Evolutionary conservation across 1,284 basidiomycete species (phyloP).

Genomic region (Cryptococcus depauperatus): DNA sequence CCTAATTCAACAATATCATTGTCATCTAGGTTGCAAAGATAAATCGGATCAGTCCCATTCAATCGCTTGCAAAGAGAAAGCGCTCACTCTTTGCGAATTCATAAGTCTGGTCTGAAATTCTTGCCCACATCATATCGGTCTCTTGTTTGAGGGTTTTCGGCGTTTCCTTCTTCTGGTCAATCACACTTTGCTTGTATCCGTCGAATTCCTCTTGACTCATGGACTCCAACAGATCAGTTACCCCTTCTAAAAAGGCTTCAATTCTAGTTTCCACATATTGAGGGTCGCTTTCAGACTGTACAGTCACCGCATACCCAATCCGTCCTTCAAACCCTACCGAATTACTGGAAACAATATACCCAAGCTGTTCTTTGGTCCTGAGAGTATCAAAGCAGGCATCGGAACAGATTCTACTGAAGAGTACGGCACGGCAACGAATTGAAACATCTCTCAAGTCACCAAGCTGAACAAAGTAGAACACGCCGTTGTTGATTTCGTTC

Average conservation of each 20-base stretch:
- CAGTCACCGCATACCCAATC: conserved; percentile 73
- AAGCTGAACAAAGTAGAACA: conserved; percentile 71
- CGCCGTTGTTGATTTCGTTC: conserved; percentile 75
- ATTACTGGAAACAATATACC: conserved; percentile 69
- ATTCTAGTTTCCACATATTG: conserved; percentile 81
- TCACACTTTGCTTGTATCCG: conserved; percentile 58
- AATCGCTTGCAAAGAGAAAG: background rate
- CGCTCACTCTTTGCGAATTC: conserved; percentile 63
- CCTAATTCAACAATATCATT: conserved; percentile 60
- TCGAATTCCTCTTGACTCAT: conserved; percentile 59
- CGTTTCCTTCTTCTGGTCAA: conserved; percentile 62
- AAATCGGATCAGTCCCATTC: background rate
- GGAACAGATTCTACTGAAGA: conserved; percentile 61
- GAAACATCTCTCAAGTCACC: conserved; percentile 50
- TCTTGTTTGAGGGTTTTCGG: conserved; percentile 65
- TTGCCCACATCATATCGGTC: conserved; percentile 56
- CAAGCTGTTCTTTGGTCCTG: conserved; percentile 94
- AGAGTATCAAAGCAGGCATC: conserved; percentile 92
- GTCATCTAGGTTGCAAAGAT: no score
- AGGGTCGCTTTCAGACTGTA: conserved; percentile 82
- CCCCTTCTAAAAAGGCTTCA: conserved; percentile 71
- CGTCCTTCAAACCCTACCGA: conserved; percentile 55
- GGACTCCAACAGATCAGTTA: conserved; percentile 54
- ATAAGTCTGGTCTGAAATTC: conserved; percentile 66
- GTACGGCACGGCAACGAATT: conserved; percentile 37